These are phyloP conservation scores for Flaveria robusta DNA, from an alignment of 129 eudicot species.

Conservation along the genomic window DNA sequence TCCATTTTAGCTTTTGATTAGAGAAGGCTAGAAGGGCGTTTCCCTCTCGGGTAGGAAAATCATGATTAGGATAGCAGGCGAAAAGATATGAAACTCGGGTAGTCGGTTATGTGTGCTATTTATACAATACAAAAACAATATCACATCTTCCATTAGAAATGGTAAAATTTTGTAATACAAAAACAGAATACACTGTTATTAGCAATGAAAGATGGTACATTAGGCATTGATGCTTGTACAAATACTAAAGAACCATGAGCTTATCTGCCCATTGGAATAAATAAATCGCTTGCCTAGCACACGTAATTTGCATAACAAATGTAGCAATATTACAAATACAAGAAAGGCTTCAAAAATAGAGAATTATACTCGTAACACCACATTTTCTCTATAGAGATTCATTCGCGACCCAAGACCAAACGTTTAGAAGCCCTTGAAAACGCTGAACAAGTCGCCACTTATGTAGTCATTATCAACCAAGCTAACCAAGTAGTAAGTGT, in stretches of 20 bases:
- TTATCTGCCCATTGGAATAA: conserved; percentile 2
- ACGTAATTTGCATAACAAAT: conserved; percentile 6
- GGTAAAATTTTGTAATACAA: neutral
- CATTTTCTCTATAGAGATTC: conserved; percentile 27
- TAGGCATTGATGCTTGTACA: conserved; percentile 15
- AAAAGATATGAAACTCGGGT: too few species aligned
- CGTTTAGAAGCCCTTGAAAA: conserved; percentile 52
- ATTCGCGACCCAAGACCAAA: neutral
- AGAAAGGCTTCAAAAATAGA: conserved; percentile 12
- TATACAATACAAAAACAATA: neutral
- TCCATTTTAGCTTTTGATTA: too few species aligned
- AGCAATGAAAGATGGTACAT: conserved; percentile 22
- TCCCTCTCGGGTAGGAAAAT: too few species aligned
- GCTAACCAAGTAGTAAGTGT: conserved; percentile 83
- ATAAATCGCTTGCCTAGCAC: neutral
- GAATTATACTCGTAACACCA: conserved; percentile 12
- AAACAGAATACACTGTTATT: neutral
- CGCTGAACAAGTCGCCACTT: conserved; percentile 65
- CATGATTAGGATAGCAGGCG: too few species aligned
- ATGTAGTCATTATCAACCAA: conserved; percentile 90
- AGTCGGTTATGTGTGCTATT: neutral
- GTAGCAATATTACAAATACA: conserved; percentile 14
- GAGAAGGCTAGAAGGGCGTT: too few species aligned
- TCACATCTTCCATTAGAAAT: neutral
- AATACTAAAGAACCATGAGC: conserved; percentile 11